Conservation (phyloP, 352 stramenopile genomes). For the Aphanomyces astaci region DNA sequence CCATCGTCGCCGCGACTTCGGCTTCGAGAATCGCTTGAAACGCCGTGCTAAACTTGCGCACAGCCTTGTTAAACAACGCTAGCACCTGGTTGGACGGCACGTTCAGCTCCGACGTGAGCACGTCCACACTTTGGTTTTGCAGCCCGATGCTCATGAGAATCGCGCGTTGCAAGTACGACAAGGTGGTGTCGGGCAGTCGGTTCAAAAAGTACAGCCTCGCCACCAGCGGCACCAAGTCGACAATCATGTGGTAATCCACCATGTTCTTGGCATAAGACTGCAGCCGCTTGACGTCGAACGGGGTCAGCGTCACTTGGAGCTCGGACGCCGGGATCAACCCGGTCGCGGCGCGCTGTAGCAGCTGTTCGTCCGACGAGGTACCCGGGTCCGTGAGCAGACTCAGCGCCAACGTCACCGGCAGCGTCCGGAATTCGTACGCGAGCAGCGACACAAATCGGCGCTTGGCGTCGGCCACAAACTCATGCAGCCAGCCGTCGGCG, state of each 20-base stretch:
- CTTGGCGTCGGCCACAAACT: constrained; percentile 92
- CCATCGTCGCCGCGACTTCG: constrained; percentile 55
- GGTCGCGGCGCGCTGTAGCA: constrained; percentile 49
- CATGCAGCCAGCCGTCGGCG: constrained; percentile 85
- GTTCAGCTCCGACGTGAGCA: constrained; percentile 89
- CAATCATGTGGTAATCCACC: constrained; percentile 99
- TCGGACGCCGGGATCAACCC: constrained; percentile 80
- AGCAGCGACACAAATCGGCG: constrained; percentile 92
- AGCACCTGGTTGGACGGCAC: constrained; percentile 94
- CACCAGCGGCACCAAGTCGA: constrained; percentile 94
- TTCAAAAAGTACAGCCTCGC: constrained; percentile 94
- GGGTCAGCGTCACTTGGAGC: constrained; percentile 90
- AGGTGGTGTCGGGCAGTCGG: constrained; percentile 84
- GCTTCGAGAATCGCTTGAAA: constrained; percentile 75
- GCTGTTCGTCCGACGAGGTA: constrained; percentile 25
- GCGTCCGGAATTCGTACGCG: constrained; percentile 87
- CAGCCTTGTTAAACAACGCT: constrained; percentile 97
- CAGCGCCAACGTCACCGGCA: constrained; percentile 87
- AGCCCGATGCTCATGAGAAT: constrained; percentile 94
- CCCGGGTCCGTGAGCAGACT: constrained; percentile 83
- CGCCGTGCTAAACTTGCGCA: constrained; percentile 83
- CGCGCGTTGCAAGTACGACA: constrained; percentile 94
- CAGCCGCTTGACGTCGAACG: constrained; percentile 96
- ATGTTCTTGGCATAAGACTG: constrained; percentile 98
- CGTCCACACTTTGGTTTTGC: constrained; percentile 90